Base-by-base conservation (phyloP, 768 basidiomycete genomes). In the Mycena floridula region DNA sequence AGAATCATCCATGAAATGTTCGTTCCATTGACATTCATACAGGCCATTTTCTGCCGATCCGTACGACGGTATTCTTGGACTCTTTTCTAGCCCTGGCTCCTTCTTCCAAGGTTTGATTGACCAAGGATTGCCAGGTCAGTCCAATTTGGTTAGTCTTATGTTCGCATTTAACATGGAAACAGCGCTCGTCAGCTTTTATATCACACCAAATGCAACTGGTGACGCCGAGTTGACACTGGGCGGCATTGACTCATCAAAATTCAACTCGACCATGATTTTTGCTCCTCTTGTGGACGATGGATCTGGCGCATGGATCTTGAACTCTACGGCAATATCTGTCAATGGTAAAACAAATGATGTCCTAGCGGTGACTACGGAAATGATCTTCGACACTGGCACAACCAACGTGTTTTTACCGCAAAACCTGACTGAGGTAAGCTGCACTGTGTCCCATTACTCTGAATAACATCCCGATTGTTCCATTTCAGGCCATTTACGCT, bases 151-250 rank as follows among this genome's bases (percentile, higher is more conserved):
- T 25, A 9, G 30, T 11, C 4, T 30, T n/a, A 3, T 7, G 5
- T 18, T 5, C 28, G 25, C 15, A 21, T 25, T 5, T 12, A 23
- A 18, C 2, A 38, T 12, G 4, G n/a, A 13, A 32, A 21, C 39
- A 55, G 60, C 58, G 8, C 47, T 63, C n/a, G 62, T 64, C 47
- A 56, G 62, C 43, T 43, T 64, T 46, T 58, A 52, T 40, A 35
- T 66, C 25, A 61, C 60, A 3, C 61, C 57, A 1, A 20, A 56
- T 12, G 38, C 12, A 12, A 45, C 47, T 24, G 64, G 61, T 2
- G n/a, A n/a, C n/a, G n/a, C n/a, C n/a, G 65, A 67, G 51, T 46
- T 67, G 20, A 62, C 63, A 2, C 28, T 66, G 7, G 65, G 65
- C 2, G 65, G 64, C 0, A 54, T 59, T 20, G 65, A 68, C 44